Percentiles rank a stretch among this genome's conserved stretches.
phyloP scores from a whole-genome alignment of 805 yeast species.

The Kurtzmaniella fragi region DNA sequence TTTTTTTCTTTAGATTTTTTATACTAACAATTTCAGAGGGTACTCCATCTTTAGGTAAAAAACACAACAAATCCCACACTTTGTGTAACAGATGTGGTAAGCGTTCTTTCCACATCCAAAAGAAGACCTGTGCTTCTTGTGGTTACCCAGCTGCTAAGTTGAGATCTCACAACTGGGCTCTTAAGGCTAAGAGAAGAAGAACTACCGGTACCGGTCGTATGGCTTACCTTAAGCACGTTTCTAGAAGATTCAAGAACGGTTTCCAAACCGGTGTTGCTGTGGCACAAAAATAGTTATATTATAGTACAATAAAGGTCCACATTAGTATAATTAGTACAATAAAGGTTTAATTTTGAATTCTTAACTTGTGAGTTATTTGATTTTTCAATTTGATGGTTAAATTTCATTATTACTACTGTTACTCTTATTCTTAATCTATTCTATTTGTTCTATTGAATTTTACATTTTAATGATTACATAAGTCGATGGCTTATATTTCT shows the following conservation, averaged over 20 bases:
- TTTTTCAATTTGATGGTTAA: background rate
- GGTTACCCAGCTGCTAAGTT: constrained; percentile 99
- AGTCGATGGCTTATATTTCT: background rate
- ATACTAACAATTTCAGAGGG: constrained; percentile 60
- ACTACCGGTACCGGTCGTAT: constrained; percentile 99
- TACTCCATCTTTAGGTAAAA: constrained; percentile 99
- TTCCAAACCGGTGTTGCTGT: constrained; percentile 86
- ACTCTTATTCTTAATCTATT: no score
- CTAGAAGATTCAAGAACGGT: constrained; percentile 98
- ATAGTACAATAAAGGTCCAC: constrained; percentile 4
- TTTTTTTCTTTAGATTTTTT: background rate
- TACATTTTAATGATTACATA: no score
- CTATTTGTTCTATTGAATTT: no score
- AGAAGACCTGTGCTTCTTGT: constrained; percentile 98
- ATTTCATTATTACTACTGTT: background rate
- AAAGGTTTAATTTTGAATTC: constrained; percentile 1
- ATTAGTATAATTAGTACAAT: constrained; percentile 8
- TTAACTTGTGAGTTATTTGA: background rate
- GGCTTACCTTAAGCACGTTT: constrained; percentile 94
- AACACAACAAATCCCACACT: constrained; percentile 99
- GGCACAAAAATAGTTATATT: constrained; percentile 38
- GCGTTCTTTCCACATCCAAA: constrained; percentile 98
- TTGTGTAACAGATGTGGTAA: constrained; percentile 98
- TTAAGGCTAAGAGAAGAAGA: constrained; percentile 98
- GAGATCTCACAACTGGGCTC: constrained; percentile 99